Evolutionary conservation across 1,284 basidiomycete genomes (phyloP).

Genomic region (Fomitopsis palustris): DNA sequence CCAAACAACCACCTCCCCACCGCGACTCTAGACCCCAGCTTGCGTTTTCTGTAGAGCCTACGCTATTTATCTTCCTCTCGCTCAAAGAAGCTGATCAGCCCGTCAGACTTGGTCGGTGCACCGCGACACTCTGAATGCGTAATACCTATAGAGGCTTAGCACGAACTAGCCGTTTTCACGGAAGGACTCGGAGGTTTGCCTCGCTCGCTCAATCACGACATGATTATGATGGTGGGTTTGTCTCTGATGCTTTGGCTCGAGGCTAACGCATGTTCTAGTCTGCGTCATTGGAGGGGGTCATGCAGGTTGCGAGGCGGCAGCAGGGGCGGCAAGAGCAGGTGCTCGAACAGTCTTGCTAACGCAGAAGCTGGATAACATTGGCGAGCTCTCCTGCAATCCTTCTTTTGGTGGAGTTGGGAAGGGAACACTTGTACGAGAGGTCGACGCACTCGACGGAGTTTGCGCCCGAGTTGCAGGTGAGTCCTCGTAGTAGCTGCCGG

Average conservation of each 20-base stretch:
- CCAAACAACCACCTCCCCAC: conserved; percentile 5
- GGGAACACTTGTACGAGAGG: conserved; percentile 83
- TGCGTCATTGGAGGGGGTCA: conserved; percentile 91
- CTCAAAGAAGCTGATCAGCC: background rate
- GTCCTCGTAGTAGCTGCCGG: conserved; percentile 15
- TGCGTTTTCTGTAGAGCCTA: background rate
- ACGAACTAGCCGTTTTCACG: background rate
- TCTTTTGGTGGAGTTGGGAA: conserved; percentile 89
- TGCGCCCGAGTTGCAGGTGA: conserved; percentile 74
- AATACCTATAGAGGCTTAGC: background rate
- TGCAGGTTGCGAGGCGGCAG: conserved; percentile 88
- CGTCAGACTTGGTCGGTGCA: background rate
- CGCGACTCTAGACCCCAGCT: background rate
- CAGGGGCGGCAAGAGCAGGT: conserved; percentile 79
- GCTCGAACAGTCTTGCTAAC: conserved; percentile 81
- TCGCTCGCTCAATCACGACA: conserved; percentile 10
- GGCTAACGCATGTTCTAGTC: conserved; percentile 38
- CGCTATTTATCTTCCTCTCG: background rate
- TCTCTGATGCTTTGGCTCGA: background rate
- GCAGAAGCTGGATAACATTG: conserved; percentile 76
- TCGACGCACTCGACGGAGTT: conserved; percentile 84
- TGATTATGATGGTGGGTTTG: conserved; percentile 24
- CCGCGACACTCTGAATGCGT: background rate
- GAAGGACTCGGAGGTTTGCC: conserved; percentile 16
- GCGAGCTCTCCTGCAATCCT: conserved; percentile 90